Percentiles rank a stretch among this genome's conserved stretches.
Evolutionary conservation across 1,139 yeast genomes (phyloP).

Genomic region (Hyphopichia fennica): DNA sequence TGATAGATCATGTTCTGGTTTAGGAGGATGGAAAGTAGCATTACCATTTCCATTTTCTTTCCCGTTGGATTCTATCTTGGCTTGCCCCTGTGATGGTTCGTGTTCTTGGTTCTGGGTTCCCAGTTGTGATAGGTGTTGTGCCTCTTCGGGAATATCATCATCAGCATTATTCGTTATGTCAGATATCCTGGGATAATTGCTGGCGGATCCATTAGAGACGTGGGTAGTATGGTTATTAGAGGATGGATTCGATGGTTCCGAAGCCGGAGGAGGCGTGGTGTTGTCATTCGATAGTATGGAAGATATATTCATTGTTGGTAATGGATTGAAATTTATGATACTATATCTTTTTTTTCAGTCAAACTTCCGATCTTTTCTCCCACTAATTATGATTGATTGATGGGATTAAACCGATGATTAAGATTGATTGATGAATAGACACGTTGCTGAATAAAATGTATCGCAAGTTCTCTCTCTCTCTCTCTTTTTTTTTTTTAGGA

Average conservation of each 20-base stretch:
- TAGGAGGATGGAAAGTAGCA: background rate
- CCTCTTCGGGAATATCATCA: background rate
- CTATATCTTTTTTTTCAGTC: background rate
- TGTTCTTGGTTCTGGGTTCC: background rate
- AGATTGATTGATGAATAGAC: background rate
- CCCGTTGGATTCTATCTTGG: background rate
- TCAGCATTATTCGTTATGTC: background rate
- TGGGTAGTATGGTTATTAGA: background rate
- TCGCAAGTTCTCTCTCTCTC: background rate
- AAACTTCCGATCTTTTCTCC: background rate
- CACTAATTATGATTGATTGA: background rate
- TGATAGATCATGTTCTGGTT: background rate
- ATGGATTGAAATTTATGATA: no score
- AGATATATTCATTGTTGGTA: conserved; percentile 34
- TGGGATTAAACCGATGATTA: background rate
- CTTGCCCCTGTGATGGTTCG: no score
- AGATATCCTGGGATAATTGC: background rate
- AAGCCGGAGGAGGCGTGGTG: conserved; percentile 12
- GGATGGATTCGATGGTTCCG: conserved; percentile 2
- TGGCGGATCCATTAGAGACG: background rate
- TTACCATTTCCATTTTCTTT: background rate
- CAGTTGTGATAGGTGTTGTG: no score
- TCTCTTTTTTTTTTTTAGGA: background rate
- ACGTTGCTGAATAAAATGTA: background rate
- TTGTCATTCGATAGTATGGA: conserved; percentile 39